Evolutionary conservation across 208 protist species (phyloP).

Genomic region (Trichomonas gallinae): DNA sequence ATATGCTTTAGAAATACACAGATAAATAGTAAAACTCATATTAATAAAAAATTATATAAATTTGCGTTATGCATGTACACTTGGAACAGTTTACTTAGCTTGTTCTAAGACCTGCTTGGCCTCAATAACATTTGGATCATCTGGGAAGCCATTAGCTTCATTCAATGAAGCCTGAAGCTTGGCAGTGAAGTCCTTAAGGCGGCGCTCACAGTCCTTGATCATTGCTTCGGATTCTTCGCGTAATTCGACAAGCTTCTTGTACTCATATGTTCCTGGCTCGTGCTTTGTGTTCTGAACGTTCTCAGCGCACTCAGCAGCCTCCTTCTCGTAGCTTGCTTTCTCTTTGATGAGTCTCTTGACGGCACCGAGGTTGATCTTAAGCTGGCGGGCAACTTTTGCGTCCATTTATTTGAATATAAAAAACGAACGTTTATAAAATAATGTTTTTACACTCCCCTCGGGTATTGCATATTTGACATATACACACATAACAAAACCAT

Average conservation of each 20-base stretch:
- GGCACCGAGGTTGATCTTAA: background rate
- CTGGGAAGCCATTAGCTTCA: background rate
- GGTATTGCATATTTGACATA: no score
- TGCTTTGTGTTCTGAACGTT: background rate
- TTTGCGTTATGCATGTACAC: no score
- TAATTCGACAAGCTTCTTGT: background rate
- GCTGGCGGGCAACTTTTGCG: background rate
- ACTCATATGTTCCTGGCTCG: background rate
- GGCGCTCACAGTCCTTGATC: background rate
- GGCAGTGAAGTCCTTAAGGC: background rate
- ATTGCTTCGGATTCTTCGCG: background rate
- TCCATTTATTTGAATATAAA: background rate
- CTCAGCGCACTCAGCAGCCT: background rate
- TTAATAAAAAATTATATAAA: no score
- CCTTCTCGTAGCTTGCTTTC: background rate
- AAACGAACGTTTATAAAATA: background rate
- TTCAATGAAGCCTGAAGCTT: background rate
- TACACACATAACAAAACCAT: no score
- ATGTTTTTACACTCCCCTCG: no score
- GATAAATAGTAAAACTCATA: no score
- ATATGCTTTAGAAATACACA: no score
- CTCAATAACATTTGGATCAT: background rate
- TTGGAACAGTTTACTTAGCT: background rate
- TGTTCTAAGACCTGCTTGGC: background rate
- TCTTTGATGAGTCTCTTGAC: background rate